Evolutionary conservation across 2,329 filamentous ascomycete genomes (phyloP).

Genomic region (Paraphaeosphaeria sporulosa): DNA sequence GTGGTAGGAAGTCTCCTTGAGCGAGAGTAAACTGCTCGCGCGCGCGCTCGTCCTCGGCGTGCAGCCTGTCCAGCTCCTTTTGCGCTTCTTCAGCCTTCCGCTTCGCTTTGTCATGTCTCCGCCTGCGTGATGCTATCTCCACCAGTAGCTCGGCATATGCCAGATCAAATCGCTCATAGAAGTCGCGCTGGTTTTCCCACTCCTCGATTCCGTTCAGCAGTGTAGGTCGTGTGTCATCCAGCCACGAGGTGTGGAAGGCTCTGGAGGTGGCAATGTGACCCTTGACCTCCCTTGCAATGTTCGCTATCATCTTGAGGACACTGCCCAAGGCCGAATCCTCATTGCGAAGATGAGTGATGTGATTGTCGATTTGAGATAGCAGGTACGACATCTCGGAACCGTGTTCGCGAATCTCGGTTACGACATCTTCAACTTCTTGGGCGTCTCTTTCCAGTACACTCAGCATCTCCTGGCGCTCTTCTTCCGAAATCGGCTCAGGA

Average conservation of each 20-base stretch:
- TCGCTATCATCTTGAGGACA: constrained; percentile 72
- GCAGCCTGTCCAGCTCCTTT: constrained; percentile 76
- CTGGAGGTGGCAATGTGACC: constrained; percentile 70
- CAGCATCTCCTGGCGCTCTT: constrained; percentile 84
- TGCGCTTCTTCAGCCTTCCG: constrained; percentile 79
- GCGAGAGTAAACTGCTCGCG: constrained; percentile 81
- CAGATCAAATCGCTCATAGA: constrained; percentile 85
- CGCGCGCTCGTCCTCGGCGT: constrained; percentile 73
- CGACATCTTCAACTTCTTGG: constrained; percentile 67
- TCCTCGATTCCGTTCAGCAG: constrained; percentile 75
- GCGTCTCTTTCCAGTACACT: constrained; percentile 77
- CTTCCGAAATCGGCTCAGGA: constrained; percentile 74
- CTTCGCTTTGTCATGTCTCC: constrained; percentile 76
- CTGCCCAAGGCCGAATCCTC: constrained; percentile 66
- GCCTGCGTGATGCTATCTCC: constrained; percentile 78
- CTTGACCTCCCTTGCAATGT: constrained; percentile 71
- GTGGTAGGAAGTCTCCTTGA: constrained; percentile 85
- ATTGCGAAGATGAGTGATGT: constrained; percentile 65
- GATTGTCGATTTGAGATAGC: constrained; percentile 68
- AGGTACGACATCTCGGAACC: constrained; percentile 79
- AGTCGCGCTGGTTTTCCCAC: constrained; percentile 77
- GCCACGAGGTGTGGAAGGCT: constrained; percentile 72
- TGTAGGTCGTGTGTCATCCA: constrained; percentile 71
- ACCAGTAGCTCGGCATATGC: constrained; percentile 86
- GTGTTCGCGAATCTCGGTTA: constrained; percentile 74